Evolutionary conservation across 129 eudicot genomes (phyloP).

Genomic region (Ambrosia trifida): DNA sequence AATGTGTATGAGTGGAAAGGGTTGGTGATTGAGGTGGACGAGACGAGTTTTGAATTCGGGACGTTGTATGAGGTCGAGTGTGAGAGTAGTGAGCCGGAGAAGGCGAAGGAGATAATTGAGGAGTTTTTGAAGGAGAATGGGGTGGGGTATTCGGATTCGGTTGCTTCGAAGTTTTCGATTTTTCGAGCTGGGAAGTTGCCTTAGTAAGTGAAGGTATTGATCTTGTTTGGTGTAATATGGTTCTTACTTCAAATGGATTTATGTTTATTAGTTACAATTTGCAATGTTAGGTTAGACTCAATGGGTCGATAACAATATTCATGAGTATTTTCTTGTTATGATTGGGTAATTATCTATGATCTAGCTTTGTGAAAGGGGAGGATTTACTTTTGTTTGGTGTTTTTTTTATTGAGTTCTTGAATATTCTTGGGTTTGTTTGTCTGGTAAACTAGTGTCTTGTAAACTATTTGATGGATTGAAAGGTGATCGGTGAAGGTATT

Average conservation of each 20-base stretch:
- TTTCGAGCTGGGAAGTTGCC: slow-evolving; percentile 86
- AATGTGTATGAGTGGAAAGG: slow-evolving; percentile 90
- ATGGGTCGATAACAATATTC: background rate
- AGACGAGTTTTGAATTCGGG: slow-evolving; percentile 77
- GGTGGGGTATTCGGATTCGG: slow-evolving; percentile 55
- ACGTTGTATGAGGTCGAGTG: slow-evolving; percentile 87
- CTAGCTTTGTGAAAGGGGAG: background rate
- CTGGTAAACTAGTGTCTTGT: background rate
- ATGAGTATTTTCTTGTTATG: slow-evolving; percentile 3
- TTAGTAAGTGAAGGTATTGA: slow-evolving; percentile 37
- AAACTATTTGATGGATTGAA: background rate
- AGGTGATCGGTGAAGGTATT: background rate
- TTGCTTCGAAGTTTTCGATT: slow-evolving; percentile 80
- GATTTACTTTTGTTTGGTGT: background rate
- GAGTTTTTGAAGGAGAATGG: slow-evolving; percentile 72
- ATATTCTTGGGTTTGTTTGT: background rate
- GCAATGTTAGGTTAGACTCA: background rate
- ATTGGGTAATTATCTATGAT: background rate
- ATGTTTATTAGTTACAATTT: slow-evolving; percentile 4
- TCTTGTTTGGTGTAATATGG: background rate
- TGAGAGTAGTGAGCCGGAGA: slow-evolving; percentile 85
- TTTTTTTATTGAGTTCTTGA: background rate
- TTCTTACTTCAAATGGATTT: background rate
- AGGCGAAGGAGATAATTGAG: slow-evolving; percentile 66
- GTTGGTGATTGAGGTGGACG: slow-evolving; percentile 77